A percentile compares a stretch with the other conserved stretches of the same genome.
Evolutionary conservation across 208 protist genomes (phyloP).

Genomic region (Leishmania martiniquensis): DNA sequence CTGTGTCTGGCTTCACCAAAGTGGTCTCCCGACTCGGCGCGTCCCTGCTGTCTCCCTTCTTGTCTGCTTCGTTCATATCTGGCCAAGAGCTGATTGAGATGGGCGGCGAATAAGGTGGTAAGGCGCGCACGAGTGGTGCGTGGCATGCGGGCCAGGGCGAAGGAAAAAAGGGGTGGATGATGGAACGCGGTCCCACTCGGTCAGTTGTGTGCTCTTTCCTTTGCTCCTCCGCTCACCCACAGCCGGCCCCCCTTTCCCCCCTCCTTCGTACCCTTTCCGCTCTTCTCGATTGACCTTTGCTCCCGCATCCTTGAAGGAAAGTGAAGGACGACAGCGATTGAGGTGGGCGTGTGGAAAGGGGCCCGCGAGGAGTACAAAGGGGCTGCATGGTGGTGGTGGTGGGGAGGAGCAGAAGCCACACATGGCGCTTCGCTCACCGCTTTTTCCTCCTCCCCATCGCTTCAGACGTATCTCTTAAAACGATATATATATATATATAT

Average conservation of each 20-base stretch:
- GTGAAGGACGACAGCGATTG: background rate
- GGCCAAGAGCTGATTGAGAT: background rate
- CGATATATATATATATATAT: background rate
- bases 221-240: background rate
- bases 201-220: too few relatives aligned
- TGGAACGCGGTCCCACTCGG: background rate
- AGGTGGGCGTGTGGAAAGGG: background rate
- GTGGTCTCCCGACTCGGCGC: background rate
- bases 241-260: background rate
- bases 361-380: background rate
- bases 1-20: background rate
- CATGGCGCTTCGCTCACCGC: background rate
- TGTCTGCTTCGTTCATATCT: background rate
- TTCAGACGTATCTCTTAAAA: background rate
- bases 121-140: background rate
- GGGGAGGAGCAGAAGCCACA: background rate
- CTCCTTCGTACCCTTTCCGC: background rate
- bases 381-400: background rate
- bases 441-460: background rate
- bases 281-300: background rate
- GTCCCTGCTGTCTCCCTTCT: background rate
- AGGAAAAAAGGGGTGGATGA: background rate
- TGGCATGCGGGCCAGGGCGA: background rate
- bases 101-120: background rate
- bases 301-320: background rate